Conservation (phyloP, 2,329 filamentous ascomycete species). For the Venturia effusa region DNA sequence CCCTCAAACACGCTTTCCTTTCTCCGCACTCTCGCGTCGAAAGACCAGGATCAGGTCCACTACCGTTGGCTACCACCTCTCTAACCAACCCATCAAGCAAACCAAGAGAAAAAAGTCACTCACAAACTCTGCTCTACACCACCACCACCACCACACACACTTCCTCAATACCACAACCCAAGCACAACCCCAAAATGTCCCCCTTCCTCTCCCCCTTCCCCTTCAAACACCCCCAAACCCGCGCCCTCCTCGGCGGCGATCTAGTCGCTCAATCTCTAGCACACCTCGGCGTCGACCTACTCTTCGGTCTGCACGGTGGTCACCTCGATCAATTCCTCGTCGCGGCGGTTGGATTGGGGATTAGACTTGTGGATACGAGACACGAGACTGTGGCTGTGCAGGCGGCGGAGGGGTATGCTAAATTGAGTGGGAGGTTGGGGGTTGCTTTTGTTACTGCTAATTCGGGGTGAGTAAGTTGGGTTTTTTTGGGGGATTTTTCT, state of each 20-base stretch:
- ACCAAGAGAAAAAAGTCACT: too few species aligned
- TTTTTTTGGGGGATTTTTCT: too few species aligned
- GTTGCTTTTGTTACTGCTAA: slow-evolving; percentile 39
- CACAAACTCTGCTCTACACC: too few species aligned
- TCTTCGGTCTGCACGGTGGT: slow-evolving; percentile 38
- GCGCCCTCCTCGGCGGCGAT: slow-evolving; percentile 35
- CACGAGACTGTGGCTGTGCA: slow-evolving; percentile 39
- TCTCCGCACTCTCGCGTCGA: not conserved
- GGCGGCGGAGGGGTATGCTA: slow-evolving; percentile 36
- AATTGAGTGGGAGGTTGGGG: slow-evolving; percentile 32
- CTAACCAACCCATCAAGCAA: too few species aligned
- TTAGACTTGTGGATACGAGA: slow-evolving; percentile 34
- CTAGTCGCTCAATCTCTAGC: slow-evolving; percentile 34
- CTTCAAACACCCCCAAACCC: slow-evolving; percentile 22
- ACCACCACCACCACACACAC: too few species aligned
- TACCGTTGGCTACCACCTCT: too few species aligned
- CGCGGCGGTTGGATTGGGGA: slow-evolving; percentile 30
- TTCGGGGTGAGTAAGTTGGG: slow-evolving; percentile 32
- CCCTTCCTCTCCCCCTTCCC: slow-evolving; percentile 13
- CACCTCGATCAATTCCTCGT: slow-evolving; percentile 39
- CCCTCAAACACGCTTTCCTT: not conserved
- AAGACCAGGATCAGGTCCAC: not conserved
- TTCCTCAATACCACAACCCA: not conserved
- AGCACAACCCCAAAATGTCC: too few species aligned
- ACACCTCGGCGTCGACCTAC: slow-evolving; percentile 31